Conservation (phyloP, 1,284 basidiomycete genomes). For the Fomes fomentarius region DNA sequence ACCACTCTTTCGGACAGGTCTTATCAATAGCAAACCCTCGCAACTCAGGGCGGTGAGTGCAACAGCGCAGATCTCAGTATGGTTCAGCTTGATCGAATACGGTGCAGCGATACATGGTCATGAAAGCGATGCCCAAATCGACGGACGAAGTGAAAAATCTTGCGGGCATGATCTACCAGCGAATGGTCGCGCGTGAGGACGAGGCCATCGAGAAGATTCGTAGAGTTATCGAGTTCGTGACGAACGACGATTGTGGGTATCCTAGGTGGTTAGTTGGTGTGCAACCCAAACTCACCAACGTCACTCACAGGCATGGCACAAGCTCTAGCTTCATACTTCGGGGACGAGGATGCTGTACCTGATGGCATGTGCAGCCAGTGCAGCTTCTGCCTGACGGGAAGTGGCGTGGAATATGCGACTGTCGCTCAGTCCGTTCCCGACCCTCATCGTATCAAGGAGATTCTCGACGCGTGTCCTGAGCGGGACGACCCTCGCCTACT, state of each 20-base stretch:
- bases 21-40: slow-evolving; percentile 40
- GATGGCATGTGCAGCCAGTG: slow-evolving; percentile 47
- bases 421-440: slow-evolving; percentile 34
- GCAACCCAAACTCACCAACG: neutral
- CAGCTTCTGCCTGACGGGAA: slow-evolving; percentile 46
- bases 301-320: slow-evolving; percentile 44
- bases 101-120: slow-evolving; percentile 41
- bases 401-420: slow-evolving; percentile 40
- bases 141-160: slow-evolving; percentile 40
- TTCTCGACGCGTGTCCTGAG: slow-evolving; percentile 46
- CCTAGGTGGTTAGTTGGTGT: neutral
- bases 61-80: no score
- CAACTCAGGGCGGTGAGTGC: slow-evolving; percentile 45
- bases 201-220: slow-evolving; percentile 46
- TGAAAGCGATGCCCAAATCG: slow-evolving; percentile 41
- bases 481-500: slow-evolving; percentile 54
- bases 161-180: slow-evolving; percentile 39
- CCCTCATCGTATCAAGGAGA: slow-evolving; percentile 37
- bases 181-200: slow-evolving; percentile 46
- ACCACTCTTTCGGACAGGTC: slow-evolving; percentile 22
- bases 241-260: slow-evolving; percentile 46
- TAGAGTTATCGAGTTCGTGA: slow-evolving; percentile 47
- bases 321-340: slow-evolving; percentile 49
- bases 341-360: slow-evolving; percentile 45
- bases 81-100: neutral